A percentile compares a stretch with the other conserved stretches of the same genome.
These are phyloP conservation scores for Durio zibethinus DNA, from an alignment of 345 rosid species.

Conservation along the genomic window DNA sequence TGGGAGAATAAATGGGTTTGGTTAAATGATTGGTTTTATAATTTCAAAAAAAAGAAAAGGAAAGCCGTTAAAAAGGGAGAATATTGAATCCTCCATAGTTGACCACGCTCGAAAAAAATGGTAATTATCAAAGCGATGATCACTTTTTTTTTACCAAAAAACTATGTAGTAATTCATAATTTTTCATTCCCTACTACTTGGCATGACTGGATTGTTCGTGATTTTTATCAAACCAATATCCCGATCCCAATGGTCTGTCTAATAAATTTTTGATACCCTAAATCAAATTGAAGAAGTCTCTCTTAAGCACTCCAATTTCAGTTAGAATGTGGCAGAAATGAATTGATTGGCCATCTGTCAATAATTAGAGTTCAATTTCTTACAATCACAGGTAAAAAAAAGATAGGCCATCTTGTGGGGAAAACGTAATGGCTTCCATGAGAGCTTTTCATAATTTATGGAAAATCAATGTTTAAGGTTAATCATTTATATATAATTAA, in stretches of 20 bases:
- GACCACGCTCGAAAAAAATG: neutral
- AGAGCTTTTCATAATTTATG: neutral
- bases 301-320: neutral
- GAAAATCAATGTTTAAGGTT: neutral
- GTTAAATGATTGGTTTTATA: conserved; percentile 6
- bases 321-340: neutral
- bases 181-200: neutral
- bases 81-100: neutral
- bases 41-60: conserved; percentile 4
- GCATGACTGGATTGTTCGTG: neutral
- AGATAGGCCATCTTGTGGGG: neutral
- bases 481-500: neutral
- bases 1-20: conserved; percentile 7
- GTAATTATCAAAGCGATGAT: neutral
- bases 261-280: neutral
- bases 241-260: neutral
- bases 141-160: neutral
- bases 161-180: neutral
- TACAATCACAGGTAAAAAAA: too few relatives aligned
- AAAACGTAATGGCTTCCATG: neutral
- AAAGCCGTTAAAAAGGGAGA: neutral
- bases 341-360: conserved; percentile 8
- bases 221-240: neutral
- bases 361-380: too few relatives aligned
- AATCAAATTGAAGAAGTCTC: neutral